Evolutionary conservation across 306 rosid species (phyloP), one percentile per base, ranked within the genome.

Genomic region (Biancaea sappan): DNA sequence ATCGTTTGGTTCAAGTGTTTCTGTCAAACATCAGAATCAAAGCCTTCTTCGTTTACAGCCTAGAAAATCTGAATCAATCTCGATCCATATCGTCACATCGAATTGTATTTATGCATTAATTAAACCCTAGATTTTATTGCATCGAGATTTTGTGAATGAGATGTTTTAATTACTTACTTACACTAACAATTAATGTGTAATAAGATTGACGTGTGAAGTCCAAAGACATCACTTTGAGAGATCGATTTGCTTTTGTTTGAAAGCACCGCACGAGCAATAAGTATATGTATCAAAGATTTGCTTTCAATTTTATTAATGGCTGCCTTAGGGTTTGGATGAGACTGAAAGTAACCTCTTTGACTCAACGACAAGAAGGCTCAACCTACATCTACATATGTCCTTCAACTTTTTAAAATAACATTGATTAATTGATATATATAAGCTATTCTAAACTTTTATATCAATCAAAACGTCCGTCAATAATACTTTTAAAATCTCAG

Each of bases 1-100:
- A n/a, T 53, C 48, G 68, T 73, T 51, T 58, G 40, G 80, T 60
- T 58, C 37, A 57, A 40, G 21, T 12, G 38, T 22, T 64, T 81
- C 31, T 50, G 59, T 75, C 84, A 76, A 79, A 62, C 52, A 58
- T 63, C 75, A 52, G 11, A 31, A 67, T 74, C 71, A 62, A 60
- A 68, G 40, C 56, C 29, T 69, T 37, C n/a, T n/a, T n/a, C n/a
- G 26, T 74, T 43, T 69, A 54, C 34, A 34, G 40, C 41, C 40
- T 46, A 18, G 32, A 57, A 77, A 72, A 67, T 76, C 64, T 1
- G 59, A 61, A 76, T 64, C 79, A 46, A 54, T 62, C 73, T 67
- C 69, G 40, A 72, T 79, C 15, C 8, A 18, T 54, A 34, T 24
- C 61, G 10, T 60, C 82, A 40, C 51, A 48, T 72, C 82, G 60